Base-by-base conservation (phyloP, 2,329 filamentous ascomycete genomes). In the Aspergillus luchuensis region DNA sequence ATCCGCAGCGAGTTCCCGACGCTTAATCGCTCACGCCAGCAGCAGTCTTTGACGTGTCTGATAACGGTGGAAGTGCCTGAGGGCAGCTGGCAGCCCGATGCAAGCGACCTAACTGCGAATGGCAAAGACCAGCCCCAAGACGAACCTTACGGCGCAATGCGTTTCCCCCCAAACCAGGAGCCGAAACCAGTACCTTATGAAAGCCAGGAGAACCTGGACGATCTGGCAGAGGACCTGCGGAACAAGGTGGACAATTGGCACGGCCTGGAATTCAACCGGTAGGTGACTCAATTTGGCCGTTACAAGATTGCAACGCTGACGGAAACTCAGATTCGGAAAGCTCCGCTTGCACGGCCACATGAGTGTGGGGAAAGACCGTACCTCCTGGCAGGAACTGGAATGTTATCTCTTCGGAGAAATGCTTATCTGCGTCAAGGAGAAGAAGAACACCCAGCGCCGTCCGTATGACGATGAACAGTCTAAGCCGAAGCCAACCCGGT, bases 381-480 rank as follows among this genome's bases (percentile, higher is more conserved):
- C 94, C 66, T 93, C 93, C 6, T 99, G 95, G 95, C 95, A 99
- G 80, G 95, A 98, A 75, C 80, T 99, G 58, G 93, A 99, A 75
- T 99, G 95, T 76, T 99, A 92, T 75, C 84, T 99, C 30, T 99
- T 99, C 73, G 91, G 90, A 4, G 95, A 99, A 79, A 99, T 99
- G 95, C 89, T 99, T 69, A 99, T 99, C 66, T 99, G 95, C 73
- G 92, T 99, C 63, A 99, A 98, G 78, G 95, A 98, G 79, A 98
- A 97, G 85, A 97, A 93, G 79, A 77, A 83, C 8, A 74, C 81
- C 8, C 67, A 81, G 41, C 69, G 76, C 50, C 74, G 70, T 63
- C 82, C 91, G 66, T 93, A 91, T 85, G 89, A 85, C n/a, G 80
- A 80, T 23, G 68, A 77, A 1, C 78, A 78, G 4, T 73, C 81